Conservation (phyloP, 108 stramenopile species). For the Licmophora abbreviata region DNA sequence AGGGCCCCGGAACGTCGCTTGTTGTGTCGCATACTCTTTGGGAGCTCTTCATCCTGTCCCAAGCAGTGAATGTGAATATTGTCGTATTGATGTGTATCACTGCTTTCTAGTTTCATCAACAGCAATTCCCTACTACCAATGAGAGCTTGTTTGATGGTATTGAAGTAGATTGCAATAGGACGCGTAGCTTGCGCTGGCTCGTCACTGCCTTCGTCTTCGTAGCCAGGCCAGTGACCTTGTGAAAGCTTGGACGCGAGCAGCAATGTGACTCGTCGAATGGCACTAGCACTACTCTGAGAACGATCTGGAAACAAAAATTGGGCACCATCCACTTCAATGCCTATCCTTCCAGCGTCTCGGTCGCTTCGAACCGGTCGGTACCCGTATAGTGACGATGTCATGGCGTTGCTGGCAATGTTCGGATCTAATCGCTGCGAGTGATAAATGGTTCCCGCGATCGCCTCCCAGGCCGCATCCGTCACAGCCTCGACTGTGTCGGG, state of each 20-base stretch:
- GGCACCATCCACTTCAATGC: conserved; percentile 64
- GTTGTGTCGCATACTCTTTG: conserved; percentile 4
- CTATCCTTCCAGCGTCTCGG: conserved; percentile 45
- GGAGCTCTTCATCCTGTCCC: conserved; percentile 22
- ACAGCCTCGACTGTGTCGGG: conserved; percentile 41
- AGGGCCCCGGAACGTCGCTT: conserved; percentile 8
- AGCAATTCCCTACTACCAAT: conserved; percentile 41
- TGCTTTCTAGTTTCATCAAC: conserved; percentile 12
- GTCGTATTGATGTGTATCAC: conserved; percentile 14
- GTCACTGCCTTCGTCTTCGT: conserved; percentile 6
- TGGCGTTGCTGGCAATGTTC: conserved; percentile 45
- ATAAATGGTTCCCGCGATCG: conserved; percentile 48
- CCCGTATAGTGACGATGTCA: conserved; percentile 35
- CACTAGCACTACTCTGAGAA: conserved; percentile 8
- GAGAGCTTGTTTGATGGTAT: conserved; percentile 56
- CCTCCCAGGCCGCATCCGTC: conserved; percentile 42
- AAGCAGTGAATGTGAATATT: conserved; percentile 30
- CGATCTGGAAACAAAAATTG: conserved; percentile 18
- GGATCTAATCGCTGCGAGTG: conserved; percentile 48
- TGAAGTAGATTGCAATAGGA: conserved; percentile 50
- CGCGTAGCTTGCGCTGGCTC: background rate
- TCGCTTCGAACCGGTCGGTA: conserved; percentile 42
- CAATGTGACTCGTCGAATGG: conserved; percentile 40
- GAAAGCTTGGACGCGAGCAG: conserved; percentile 38
- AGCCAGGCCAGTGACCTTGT: conserved; percentile 17